Conservation (phyloP, 1,139 yeast genomes). For the Arxiozyma heterogenica region DNA sequence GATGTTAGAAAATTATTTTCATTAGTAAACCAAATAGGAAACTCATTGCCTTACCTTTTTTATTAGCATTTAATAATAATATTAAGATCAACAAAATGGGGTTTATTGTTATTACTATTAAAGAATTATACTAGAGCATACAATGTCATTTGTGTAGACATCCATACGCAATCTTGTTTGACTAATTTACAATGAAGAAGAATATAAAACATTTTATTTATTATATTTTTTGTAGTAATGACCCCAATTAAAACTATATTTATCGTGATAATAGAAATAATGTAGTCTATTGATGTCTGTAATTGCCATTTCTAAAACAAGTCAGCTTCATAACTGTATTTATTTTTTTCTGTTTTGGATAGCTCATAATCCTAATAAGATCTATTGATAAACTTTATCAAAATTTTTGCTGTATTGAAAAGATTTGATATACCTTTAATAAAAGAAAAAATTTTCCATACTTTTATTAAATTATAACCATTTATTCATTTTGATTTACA, state of each 20-base stretch:
- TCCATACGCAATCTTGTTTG: not conserved
- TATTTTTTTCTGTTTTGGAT: not conserved
- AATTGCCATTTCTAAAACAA: not conserved
- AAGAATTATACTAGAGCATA: not conserved
- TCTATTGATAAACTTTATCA: not conserved
- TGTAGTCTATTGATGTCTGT: not conserved
- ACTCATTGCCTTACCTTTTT: not conserved
- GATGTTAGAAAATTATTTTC: not conserved
- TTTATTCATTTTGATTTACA: not conserved
- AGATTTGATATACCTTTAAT: too few relatives aligned
- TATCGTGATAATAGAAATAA: too few relatives aligned
- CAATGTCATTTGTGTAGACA: not conserved
- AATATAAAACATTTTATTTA: too few relatives aligned
- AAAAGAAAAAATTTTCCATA: not conserved
- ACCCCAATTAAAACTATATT: not conserved
- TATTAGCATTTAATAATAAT: not conserved
- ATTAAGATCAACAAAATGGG: not conserved
- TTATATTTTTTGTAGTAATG: too few relatives aligned
- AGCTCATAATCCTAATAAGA: not conserved
- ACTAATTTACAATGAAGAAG: not conserved
- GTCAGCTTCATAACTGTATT: not conserved
- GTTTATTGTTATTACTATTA: not conserved
- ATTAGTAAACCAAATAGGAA: constrained; percentile 10
- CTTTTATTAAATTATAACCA: not conserved
- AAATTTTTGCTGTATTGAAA: too few relatives aligned